Conservation (phyloP, 257 asterid genomes). For the Voacanga thouarsii region DNA sequence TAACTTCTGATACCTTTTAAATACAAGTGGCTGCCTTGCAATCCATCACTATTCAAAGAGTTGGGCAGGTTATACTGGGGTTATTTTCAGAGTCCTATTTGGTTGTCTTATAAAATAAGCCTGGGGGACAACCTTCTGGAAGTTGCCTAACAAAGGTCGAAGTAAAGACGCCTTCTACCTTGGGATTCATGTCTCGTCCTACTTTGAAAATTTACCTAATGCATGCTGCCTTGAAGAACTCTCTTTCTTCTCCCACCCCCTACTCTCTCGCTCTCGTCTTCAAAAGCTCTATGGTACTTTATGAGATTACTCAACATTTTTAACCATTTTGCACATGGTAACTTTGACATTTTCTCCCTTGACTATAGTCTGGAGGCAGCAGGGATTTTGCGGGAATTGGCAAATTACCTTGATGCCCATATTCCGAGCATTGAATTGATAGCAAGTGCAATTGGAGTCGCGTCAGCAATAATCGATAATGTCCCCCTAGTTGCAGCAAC, state of each 20-base stretch:
- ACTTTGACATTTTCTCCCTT: not conserved
- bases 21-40: not conserved
- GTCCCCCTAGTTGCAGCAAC: conserved; percentile 97
- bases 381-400: conserved; percentile 84
- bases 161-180: not conserved
- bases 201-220: not conserved
- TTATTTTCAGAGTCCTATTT: not conserved
- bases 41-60: not conserved
- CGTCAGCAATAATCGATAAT: conserved; percentile 88
- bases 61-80: not conserved
- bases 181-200: not conserved
- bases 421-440: conserved; percentile 63
- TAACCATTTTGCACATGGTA: not conserved
- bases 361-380: conserved; percentile 84
- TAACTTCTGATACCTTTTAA: not conserved
- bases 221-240: not conserved
- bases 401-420: conserved; percentile 86
- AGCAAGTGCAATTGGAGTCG: conserved; percentile 89
- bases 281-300: not conserved
- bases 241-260: not conserved
- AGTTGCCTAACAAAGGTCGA: not conserved
- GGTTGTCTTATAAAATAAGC: not conserved
- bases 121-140: not conserved
- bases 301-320: not conserved
- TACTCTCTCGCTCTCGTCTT: not conserved